Conservation (phyloP, 1,284 basidiomycete species). For the Agaricales sp. region DNA sequence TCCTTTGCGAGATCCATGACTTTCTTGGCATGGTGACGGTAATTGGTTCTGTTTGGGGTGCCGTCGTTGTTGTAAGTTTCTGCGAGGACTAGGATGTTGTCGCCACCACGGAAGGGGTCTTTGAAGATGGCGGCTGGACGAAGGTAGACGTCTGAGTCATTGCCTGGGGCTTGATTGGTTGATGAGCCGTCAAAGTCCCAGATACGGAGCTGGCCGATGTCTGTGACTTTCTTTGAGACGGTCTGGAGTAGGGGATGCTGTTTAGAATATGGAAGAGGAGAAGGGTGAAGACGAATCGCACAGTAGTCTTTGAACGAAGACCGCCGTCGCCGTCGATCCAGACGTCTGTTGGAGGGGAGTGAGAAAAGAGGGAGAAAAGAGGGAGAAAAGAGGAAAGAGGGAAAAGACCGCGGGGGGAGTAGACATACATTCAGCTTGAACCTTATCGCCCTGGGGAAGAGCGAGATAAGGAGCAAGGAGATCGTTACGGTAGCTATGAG, state of each 20-base stretch:
- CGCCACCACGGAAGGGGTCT: slow-evolving; percentile 97
- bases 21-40: slow-evolving; percentile 86
- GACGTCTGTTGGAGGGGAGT: slow-evolving; percentile 53
- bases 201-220: slow-evolving; percentile 80
- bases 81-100: slow-evolving; percentile 95
- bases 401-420: not conserved
- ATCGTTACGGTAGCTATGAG: slow-evolving; percentile 54
- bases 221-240: slow-evolving; percentile 74
- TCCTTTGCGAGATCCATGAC: slow-evolving; percentile 86
- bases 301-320: slow-evolving; percentile 90
- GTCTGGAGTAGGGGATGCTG: slow-evolving; percentile 38
- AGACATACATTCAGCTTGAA: slow-evolving; percentile 86
- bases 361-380: slow-evolving; percentile 3
- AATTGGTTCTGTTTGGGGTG: slow-evolving; percentile 96
- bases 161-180: slow-evolving; percentile 91
- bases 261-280: slow-evolving; percentile 6
- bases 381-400: not conserved
- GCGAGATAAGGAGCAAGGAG: slow-evolving; percentile 82
- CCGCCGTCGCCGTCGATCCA: slow-evolving; percentile 93
- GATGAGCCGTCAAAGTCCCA: slow-evolving; percentile 99
- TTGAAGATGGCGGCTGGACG: slow-evolving; percentile 97
- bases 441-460: slow-evolving; percentile 75
- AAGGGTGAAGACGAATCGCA: slow-evolving; percentile 16
- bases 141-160: slow-evolving; percentile 97
- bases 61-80: slow-evolving; percentile 99